Percentiles rank a stretch among this genome's conserved stretches.
Evolutionary conservation across 306 rosid species (phyloP).

Genomic region (Prunus fruticosa): DNA sequence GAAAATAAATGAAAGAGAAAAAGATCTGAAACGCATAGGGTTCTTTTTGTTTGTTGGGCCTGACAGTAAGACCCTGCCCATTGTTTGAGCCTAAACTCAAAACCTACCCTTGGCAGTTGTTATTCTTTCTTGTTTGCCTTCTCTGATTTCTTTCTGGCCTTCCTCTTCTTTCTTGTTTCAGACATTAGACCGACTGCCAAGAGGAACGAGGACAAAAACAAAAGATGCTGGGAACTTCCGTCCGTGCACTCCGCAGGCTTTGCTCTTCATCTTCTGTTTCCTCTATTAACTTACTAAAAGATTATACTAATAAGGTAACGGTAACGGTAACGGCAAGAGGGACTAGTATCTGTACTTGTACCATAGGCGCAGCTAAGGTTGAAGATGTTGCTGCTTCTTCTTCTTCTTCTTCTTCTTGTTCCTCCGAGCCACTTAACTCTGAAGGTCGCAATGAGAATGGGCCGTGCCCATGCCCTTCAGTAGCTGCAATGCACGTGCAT

Average conservation of each 20-base stretch:
- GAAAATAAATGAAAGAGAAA: too few species aligned
- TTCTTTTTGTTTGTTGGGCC: too few species aligned
- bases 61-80: too few species aligned
- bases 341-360: slow-evolving; percentile 1
- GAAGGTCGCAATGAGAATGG: neutral
- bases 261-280: slow-evolving; percentile 24
- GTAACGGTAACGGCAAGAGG: neutral
- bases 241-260: slow-evolving; percentile 37
- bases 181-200: neutral
- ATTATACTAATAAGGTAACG: neutral
- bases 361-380: slow-evolving; percentile 11
- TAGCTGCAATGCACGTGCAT: neutral
- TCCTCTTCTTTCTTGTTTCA: neutral
- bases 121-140: too few species aligned
- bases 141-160: neutral
- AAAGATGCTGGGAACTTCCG: slow-evolving; percentile 27
- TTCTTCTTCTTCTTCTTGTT: neutral
- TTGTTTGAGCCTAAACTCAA: too few species aligned
- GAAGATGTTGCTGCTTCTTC: neutral
- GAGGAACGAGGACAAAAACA: neutral
- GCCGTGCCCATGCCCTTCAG: neutral
- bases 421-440: neutral
- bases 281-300: slow-evolving; percentile 4
- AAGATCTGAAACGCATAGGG: too few species aligned
- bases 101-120: too few species aligned